These are phyloP conservation scores for Ciborinia camelliae DNA, from an alignment of 2,329 filamentous ascomycete genomes.

Conservation along the genomic window DNA sequence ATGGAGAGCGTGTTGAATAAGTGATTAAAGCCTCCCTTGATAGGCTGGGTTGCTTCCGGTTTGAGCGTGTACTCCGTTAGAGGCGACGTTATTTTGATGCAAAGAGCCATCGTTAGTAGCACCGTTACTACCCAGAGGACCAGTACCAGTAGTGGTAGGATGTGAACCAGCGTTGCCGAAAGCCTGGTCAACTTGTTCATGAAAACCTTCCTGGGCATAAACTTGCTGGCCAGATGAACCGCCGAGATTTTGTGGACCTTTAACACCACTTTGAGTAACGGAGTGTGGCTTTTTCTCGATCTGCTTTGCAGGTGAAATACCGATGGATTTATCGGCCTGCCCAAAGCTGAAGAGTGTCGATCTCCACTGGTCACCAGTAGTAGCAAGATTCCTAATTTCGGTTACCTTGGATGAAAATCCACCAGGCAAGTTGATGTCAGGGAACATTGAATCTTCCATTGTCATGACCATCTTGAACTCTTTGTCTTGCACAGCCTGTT, in stretches of 20 bases:
- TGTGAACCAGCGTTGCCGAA: background rate
- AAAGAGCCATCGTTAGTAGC: conserved; percentile 7
- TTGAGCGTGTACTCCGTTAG: conserved; percentile 16
- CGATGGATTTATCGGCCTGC: conserved; percentile 65
- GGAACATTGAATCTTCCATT: conserved; percentile 88
- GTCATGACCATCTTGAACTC: conserved; percentile 82
- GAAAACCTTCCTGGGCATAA: conserved; percentile 6
- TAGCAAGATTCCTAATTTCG: conserved; percentile 84
- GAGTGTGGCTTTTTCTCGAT: conserved; percentile 52
- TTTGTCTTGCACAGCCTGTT: conserved; percentile 64
- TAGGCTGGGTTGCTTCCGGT: conserved; percentile 25
- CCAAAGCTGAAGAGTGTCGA: conserved; percentile 91
- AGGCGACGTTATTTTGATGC: conserved; percentile 3
- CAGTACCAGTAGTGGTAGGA: background rate
- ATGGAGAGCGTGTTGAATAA: background rate
- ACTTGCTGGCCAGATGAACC: conserved; percentile 6
- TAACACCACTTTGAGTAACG: conserved; percentile 30
- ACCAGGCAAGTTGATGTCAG: conserved; percentile 77
- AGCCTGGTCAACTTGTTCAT: conserved; percentile 9
- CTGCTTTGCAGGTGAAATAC: conserved; percentile 58
- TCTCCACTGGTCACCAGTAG: conserved; percentile 90
- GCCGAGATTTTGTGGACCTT: conserved; percentile 31
- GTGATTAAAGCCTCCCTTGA: conserved; percentile 9
- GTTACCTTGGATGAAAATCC: conserved; percentile 92
- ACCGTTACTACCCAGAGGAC: background rate